Conservation (phyloP, 768 basidiomycete species). For the Calocybe gangraenosa region DNA sequence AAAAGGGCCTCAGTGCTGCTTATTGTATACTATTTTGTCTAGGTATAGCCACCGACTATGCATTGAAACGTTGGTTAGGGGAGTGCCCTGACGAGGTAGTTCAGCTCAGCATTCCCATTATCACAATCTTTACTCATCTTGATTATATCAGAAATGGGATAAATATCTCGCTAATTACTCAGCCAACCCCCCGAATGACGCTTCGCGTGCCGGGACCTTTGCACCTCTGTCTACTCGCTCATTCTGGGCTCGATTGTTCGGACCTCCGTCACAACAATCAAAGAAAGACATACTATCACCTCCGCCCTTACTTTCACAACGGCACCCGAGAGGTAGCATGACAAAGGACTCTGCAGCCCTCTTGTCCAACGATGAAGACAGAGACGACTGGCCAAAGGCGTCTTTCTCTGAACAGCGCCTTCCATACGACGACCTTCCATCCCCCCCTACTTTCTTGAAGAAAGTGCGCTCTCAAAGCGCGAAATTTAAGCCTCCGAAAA, state of each 20-base stretch:
- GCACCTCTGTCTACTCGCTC: conserved; percentile 39
- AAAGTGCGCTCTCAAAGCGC: conserved; percentile 17
- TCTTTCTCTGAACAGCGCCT: background rate
- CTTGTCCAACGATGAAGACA: conserved; percentile 3
- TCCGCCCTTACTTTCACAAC: conserved; percentile 13
- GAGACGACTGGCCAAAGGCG: conserved; percentile 1
- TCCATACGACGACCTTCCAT: conserved; percentile 4
- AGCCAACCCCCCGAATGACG: conserved; percentile 46
- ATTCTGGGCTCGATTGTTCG: conserved; percentile 50
- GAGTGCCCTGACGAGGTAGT: conserved; percentile 67
- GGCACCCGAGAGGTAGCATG: conserved; percentile 10
- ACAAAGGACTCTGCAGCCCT: conserved; percentile 10
- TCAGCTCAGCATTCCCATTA: conserved; percentile 1
- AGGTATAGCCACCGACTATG: conserved; percentile 52
- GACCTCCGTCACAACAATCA: conserved; percentile 10
- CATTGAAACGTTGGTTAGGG: conserved; percentile 49
- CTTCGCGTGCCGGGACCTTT: conserved; percentile 56
- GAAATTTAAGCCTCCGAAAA: conserved; percentile 9
- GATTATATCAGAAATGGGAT: conserved; percentile 56
- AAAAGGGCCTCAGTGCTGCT: conserved; percentile 56
- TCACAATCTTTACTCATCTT: background rate
- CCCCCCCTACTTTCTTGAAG: conserved; percentile 22
- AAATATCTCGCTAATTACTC: conserved; percentile 58
- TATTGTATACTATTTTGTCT: conserved; percentile 46
- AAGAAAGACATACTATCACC: conserved; percentile 22